Conservation (phyloP, 352 stramenopile genomes). For the Globisporangium sylvaticum region DNA sequence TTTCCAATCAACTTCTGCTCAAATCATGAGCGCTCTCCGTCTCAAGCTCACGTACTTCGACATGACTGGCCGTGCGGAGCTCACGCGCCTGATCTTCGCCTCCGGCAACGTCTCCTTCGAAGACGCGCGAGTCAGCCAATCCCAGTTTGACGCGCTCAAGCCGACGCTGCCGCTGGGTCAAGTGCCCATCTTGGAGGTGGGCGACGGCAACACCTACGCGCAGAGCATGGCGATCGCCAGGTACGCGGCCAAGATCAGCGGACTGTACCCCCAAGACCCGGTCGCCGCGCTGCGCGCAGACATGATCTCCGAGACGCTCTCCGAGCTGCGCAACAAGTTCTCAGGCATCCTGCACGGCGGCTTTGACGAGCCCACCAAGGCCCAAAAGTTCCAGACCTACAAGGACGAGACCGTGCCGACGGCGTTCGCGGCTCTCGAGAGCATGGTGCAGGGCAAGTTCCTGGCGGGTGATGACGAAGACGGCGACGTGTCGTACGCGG, state of each 20-base stretch:
- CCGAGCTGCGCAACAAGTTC: slow-evolving; percentile 6
- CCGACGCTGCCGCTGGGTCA: slow-evolving; percentile 11
- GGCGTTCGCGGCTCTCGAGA: slow-evolving; percentile 31
- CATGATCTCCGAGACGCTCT: slow-evolving; percentile 13
- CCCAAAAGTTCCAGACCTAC: background rate
- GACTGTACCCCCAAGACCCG: slow-evolving; percentile 19
- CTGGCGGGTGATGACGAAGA: slow-evolving; percentile 31
- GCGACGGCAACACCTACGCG: slow-evolving; percentile 7
- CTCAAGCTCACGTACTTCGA: slow-evolving; percentile 3
- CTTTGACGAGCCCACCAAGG: background rate
- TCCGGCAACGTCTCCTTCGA: background rate
- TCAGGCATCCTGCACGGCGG: slow-evolving; percentile 1
- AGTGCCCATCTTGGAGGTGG: slow-evolving; percentile 21
- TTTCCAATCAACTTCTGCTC: too few species aligned
- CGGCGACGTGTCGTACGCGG: slow-evolving; percentile 24
- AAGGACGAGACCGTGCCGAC: background rate
- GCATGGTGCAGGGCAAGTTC: slow-evolving; percentile 40
- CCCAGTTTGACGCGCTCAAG: background rate
- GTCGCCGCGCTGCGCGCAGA: slow-evolving; percentile 12
- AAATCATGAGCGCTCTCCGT: background rate
- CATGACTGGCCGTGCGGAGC: slow-evolving; percentile 1
- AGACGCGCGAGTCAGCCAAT: background rate
- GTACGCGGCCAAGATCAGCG: slow-evolving; percentile 21
- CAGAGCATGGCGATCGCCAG: slow-evolving; percentile 23
- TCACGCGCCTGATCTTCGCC: background rate